Conservation (phyloP, 176 grass and related monocot species). For the Oryza australiensis region DNA sequence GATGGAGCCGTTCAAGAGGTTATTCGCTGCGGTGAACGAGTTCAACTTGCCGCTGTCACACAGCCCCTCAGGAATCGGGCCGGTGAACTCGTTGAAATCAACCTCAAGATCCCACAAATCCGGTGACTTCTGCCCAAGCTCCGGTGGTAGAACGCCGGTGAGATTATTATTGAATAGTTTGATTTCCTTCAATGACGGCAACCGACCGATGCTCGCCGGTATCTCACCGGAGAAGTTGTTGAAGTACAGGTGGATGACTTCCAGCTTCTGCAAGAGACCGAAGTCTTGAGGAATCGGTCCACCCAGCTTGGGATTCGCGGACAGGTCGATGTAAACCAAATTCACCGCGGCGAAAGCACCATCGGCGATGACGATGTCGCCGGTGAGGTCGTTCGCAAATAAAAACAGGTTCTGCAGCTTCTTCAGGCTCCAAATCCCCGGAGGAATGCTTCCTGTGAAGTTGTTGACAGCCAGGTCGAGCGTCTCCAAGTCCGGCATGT, state of each 20-base stretch:
- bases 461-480: constrained; percentile 37
- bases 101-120: constrained; percentile 18
- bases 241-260: neutral
- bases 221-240: constrained; percentile 79
- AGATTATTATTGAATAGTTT: constrained; percentile 42
- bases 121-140: constrained; percentile 55
- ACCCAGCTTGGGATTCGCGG: constrained; percentile 41
- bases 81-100: constrained; percentile 49
- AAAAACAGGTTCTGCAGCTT: constrained; percentile 29
- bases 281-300: constrained; percentile 68
- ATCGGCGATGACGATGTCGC: constrained; percentile 24
- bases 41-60: constrained; percentile 35
- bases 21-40: constrained; percentile 11
- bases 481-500: constrained; percentile 16
- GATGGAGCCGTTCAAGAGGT: constrained; percentile 62
- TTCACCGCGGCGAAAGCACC: constrained; percentile 34
- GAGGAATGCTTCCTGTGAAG: constrained; percentile 57
- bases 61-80: constrained; percentile 53
- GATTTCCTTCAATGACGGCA: constrained; percentile 30
- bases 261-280: constrained; percentile 45
- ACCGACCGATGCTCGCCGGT: constrained; percentile 54
- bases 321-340: constrained; percentile 36
- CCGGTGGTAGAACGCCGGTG: constrained; percentile 57
- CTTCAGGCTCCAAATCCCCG: constrained; percentile 56
- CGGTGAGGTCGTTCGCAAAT: constrained; percentile 22